Percentiles rank a stretch among this genome's conserved stretches.
Evolutionary conservation across 2,329 filamentous ascomycete species (phyloP).

Genomic region (Phialemoniopsis sp.): DNA sequence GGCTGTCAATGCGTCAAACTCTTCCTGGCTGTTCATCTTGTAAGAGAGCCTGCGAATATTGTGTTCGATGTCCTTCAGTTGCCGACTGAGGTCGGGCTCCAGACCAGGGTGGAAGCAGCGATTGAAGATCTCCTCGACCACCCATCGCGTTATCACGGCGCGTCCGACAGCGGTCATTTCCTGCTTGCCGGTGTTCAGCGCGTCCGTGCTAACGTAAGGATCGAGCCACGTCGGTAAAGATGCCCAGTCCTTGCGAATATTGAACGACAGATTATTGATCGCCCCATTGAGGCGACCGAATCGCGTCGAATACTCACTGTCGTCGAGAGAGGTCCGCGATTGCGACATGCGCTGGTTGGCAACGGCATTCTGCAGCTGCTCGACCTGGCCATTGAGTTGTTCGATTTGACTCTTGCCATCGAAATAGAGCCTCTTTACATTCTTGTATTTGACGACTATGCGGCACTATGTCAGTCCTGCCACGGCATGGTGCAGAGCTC

Average conservation of each 20-base stretch:
- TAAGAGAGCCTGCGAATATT: constrained; percentile 79
- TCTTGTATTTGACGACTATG: constrained; percentile 90
- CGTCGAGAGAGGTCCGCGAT: constrained; percentile 89
- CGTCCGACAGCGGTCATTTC: constrained; percentile 97
- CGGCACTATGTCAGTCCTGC: constrained; percentile 26
- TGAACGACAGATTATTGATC: constrained; percentile 92
- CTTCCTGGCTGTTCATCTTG: constrained; percentile 72
- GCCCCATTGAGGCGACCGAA: constrained; percentile 91
- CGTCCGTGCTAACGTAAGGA: constrained; percentile 77
- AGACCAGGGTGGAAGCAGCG: constrained; percentile 89
- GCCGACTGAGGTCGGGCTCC: constrained; percentile 68
- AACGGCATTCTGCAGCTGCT: constrained; percentile 94
- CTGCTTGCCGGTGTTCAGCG: constrained; percentile 81
- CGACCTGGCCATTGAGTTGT: constrained; percentile 79
- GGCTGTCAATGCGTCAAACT: constrained; percentile 80
- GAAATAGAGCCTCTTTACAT: constrained; percentile 96
- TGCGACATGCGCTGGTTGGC: constrained; percentile 93
- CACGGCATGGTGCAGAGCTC: constrained; percentile 16
- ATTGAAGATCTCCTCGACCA: constrained; percentile 88
- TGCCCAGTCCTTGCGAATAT: constrained; percentile 93
- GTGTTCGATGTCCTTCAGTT: constrained; percentile 81
- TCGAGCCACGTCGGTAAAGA: constrained; percentile 76
- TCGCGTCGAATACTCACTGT: constrained; percentile 85
- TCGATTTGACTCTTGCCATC: constrained; percentile 93
- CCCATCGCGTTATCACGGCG: constrained; percentile 83